phyloP scores from a whole-genome alignment of 148 eudicot genomes.

The Chenopodium album region DNA sequence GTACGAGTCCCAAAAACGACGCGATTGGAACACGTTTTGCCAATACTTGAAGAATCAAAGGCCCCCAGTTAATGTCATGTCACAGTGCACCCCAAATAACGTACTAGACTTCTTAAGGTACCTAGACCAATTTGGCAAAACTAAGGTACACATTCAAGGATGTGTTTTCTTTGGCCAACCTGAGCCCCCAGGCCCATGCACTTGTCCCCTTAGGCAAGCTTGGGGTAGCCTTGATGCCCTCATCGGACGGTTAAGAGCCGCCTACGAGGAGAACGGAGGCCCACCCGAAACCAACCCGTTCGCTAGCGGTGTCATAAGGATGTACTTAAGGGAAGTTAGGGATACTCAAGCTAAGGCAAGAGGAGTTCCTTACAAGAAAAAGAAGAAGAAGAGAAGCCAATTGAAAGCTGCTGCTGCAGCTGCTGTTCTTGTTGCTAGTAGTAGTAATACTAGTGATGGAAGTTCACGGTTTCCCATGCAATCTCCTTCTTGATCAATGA shows the following conservation, averaged over 20 bases:
- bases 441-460: slow-evolving; percentile 18
- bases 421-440: not conserved
- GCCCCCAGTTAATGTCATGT: slow-evolving; percentile 48
- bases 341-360: slow-evolving; percentile 72
- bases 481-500: slow-evolving; percentile 18
- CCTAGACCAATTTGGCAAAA: slow-evolving; percentile 68
- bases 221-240: slow-evolving; percentile 82
- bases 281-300: slow-evolving; percentile 56
- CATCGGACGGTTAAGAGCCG: slow-evolving; percentile 60
- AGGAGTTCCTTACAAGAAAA: slow-evolving; percentile 71
- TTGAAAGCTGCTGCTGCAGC: slow-evolving; percentile 17
- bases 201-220: slow-evolving; percentile 61
- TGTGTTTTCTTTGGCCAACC: slow-evolving; percentile 67
- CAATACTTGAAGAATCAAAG: slow-evolving; percentile 70
- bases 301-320: slow-evolving; percentile 56
- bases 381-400: slow-evolving; percentile 52
- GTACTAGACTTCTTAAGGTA: slow-evolving; percentile 61
- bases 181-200: slow-evolving; percentile 67
- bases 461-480: slow-evolving; percentile 37
- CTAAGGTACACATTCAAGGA: slow-evolving; percentile 62
- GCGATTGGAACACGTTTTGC: slow-evolving; percentile 85
- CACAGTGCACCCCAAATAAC: slow-evolving; percentile 57
- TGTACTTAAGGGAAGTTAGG: slow-evolving; percentile 55
- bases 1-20: slow-evolving; percentile 70
- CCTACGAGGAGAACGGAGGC: slow-evolving; percentile 72